Conservation (phyloP, 768 basidiomycete genomes). For the Porphyrellus cyaneotinctus region DNA sequence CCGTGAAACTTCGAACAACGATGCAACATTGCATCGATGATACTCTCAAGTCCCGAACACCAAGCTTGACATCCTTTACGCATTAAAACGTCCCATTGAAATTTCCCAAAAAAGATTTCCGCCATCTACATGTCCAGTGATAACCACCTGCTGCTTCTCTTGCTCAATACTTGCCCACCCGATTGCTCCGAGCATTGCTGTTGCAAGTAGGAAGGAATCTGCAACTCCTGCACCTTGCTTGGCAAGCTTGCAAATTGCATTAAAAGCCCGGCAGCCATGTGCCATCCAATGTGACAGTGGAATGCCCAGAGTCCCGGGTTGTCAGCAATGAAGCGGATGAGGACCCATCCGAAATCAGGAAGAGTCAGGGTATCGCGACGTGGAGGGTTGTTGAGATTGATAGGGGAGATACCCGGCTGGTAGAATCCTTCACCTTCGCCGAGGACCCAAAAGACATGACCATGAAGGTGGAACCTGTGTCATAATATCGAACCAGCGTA, state of each 20-base stretch:
- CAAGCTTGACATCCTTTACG: no score
- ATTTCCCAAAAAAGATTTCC: no score
- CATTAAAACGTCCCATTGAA: no score
- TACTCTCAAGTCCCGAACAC: no score
- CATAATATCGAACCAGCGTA: background rate
- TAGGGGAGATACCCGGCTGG: slow-evolving; percentile 19
- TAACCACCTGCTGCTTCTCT: slow-evolving; percentile 17
- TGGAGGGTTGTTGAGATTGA: slow-evolving; percentile 37
- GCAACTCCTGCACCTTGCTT: slow-evolving; percentile 30
- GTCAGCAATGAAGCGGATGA: slow-evolving; percentile 40
- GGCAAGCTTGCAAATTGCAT: slow-evolving; percentile 41
- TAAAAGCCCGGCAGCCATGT: slow-evolving; percentile 39
- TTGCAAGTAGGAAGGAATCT: slow-evolving; percentile 32
- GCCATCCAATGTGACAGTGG: slow-evolving; percentile 41
- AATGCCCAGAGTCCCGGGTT: slow-evolving; percentile 46
- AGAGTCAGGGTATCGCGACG: slow-evolving; percentile 41
- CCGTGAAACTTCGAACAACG: no score
- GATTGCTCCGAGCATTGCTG: slow-evolving; percentile 35
- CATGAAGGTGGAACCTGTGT: slow-evolving; percentile 37
- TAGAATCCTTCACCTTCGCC: slow-evolving; percentile 36
- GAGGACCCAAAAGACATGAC: slow-evolving; percentile 35
- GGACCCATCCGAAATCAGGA: slow-evolving; percentile 35
- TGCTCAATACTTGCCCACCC: slow-evolving; percentile 17
- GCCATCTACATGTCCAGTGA: slow-evolving; percentile 15
- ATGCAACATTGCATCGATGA: no score